Conservation (phyloP, 208 protist genomes). For the Acanthamoeba castellanii region DNA sequence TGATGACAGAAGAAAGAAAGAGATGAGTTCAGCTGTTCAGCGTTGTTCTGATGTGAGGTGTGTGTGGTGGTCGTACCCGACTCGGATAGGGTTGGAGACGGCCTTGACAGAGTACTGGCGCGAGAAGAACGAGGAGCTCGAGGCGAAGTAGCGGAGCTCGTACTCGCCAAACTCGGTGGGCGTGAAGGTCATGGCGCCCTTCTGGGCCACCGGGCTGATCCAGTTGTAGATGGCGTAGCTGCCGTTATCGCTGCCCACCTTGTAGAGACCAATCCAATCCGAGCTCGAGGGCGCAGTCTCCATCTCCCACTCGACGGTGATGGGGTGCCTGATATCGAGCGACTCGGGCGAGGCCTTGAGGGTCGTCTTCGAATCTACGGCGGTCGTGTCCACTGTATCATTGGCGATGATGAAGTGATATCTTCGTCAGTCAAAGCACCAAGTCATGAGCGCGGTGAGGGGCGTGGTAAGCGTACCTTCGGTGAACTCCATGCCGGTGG, state of each 20-base stretch:
- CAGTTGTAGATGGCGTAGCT: slow-evolving; percentile 62
- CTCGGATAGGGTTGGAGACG: slow-evolving; percentile 32
- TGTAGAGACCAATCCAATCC: slow-evolving; percentile 67
- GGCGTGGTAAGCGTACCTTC: not conserved
- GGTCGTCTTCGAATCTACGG: not conserved
- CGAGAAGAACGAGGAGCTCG: not conserved
- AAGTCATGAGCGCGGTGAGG: not conserved
- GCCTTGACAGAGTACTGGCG: slow-evolving; percentile 59
- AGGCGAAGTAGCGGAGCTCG: slow-evolving; percentile 69
- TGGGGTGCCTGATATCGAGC: slow-evolving; percentile 28
- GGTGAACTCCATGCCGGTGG: slow-evolving; percentile 48
- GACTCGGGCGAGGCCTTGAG: slow-evolving; percentile 47
- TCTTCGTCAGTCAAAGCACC: no score
- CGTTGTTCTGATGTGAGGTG: not conserved
- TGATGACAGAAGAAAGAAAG: not conserved
- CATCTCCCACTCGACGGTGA: slow-evolving; percentile 66
- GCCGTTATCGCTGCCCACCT: slow-evolving; percentile 25
- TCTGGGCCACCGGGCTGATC: not conserved
- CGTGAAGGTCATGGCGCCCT: slow-evolving; percentile 41
- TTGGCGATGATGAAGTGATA: not conserved
- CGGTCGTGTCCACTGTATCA: not conserved
- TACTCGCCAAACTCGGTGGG: slow-evolving; percentile 50
- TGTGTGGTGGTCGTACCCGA: not conserved
- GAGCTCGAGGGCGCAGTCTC: not conserved
- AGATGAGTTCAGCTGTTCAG: not conserved